These are phyloP conservation scores for Lactarius evosmus DNA, from an alignment of 768 basidiomycete genomes.

Conservation along the genomic window DNA sequence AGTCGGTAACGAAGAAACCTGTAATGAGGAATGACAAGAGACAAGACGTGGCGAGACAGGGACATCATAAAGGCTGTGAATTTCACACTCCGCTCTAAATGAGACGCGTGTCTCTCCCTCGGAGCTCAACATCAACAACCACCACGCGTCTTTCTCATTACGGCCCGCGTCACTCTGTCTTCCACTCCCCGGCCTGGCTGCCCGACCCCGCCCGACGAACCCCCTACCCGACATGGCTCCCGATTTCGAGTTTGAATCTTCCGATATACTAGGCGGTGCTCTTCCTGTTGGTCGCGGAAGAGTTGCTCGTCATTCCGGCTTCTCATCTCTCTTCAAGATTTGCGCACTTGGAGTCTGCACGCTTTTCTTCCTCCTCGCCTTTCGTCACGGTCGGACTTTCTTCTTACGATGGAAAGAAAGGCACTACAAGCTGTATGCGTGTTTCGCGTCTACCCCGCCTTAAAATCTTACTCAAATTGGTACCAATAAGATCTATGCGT, in stretches of 20 bases:
- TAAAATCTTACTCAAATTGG: constrained; percentile 11
- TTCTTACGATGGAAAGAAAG: constrained; percentile 60
- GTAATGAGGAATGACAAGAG: background rate
- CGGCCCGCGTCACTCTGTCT: constrained; percentile 13
- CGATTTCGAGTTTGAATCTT: constrained; percentile 47
- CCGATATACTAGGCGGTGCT: constrained; percentile 68
- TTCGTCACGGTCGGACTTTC: constrained; percentile 34
- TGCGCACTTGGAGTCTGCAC: constrained; percentile 21
- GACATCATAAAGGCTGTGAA: background rate
- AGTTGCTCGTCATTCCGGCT: constrained; percentile 20
- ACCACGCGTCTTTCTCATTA: constrained; percentile 16
- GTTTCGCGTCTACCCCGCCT: constrained; percentile 10
- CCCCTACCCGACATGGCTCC: constrained; percentile 45
- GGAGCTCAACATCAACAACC: background rate
- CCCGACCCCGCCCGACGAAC: constrained; percentile 29
- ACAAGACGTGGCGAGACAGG: background rate
- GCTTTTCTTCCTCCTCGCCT: constrained; percentile 32
- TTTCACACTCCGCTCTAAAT: constrained; percentile 21
- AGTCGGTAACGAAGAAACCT: background rate
- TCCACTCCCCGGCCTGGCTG: constrained; percentile 4
- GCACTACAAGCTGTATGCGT: constrained; percentile 59
- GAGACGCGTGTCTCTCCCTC: background rate
- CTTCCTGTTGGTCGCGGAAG: constrained; percentile 32
- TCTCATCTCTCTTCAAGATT: constrained; percentile 24
- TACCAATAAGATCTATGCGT: constrained; percentile 55